These are phyloP conservation scores for Ophiostoma quercus DNA, from an alignment of 2,329 filamentous ascomycete species.

Conservation along the genomic window DNA sequence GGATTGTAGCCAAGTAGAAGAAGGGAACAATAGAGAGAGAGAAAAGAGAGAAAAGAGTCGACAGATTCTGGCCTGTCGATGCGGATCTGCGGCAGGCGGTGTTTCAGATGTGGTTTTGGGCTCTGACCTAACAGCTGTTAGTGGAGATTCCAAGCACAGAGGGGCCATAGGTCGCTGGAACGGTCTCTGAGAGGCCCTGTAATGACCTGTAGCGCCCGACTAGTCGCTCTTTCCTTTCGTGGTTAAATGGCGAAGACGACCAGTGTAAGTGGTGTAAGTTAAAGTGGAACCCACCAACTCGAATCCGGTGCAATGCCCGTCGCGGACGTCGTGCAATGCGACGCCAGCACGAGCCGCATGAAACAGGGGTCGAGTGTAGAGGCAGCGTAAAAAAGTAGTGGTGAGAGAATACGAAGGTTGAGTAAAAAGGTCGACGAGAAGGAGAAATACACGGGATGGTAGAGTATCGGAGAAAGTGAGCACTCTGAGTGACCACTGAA, in stretches of 20 bases:
- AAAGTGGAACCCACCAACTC: not conserved
- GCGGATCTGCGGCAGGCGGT: constrained; percentile 2
- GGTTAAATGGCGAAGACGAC: not conserved
- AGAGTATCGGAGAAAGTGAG: not conserved
- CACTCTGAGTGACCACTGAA: not conserved
- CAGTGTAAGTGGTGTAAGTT: not conserved
- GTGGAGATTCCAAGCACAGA: not conserved
- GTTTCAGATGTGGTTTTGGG: constrained; percentile 1
- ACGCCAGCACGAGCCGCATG: constrained; percentile 9
- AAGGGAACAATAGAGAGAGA: not conserved
- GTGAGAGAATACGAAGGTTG: not conserved
- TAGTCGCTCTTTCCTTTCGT: not conserved
- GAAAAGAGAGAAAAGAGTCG: not conserved
- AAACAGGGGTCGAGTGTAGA: constrained; percentile 9
- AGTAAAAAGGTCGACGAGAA: not conserved
- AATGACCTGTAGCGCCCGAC: constrained; percentile 6
- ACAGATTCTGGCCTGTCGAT: constrained; percentile 3
- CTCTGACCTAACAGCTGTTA: not conserved
- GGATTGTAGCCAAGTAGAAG: not conserved
- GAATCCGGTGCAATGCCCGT: constrained; percentile 2
- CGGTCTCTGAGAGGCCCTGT: not conserved
- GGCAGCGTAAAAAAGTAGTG: too few species aligned
- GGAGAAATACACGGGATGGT: not conserved
- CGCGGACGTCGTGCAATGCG: constrained; percentile 2
- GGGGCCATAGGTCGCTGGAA: not conserved